phyloP scores from a whole-genome alignment of 257 asterid genomes.

The Pogostemon cablin region DNA sequence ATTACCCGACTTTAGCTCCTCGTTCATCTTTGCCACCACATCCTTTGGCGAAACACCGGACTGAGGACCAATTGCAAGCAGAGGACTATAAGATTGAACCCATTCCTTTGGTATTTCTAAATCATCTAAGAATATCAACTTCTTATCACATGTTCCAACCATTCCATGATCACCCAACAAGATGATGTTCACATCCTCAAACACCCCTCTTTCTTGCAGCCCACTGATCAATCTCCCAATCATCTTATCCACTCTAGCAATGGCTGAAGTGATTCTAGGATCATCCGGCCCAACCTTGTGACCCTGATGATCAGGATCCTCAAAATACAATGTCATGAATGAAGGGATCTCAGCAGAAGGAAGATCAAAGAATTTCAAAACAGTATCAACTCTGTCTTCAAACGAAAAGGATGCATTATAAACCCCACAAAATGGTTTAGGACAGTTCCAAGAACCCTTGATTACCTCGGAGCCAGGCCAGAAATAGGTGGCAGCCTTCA shows the following conservation, averaged over 20 bases:
- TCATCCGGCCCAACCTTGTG: conserved; percentile 76
- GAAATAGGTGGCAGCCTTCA: conserved; percentile 66
- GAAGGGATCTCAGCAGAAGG: conserved; percentile 58
- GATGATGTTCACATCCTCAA: conserved; percentile 63
- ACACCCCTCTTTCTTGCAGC: conserved; percentile 61
- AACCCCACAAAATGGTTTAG: conserved; percentile 42
- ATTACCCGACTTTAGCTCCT: conserved; percentile 56
- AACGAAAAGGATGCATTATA: conserved; percentile 62
- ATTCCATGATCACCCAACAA: conserved; percentile 85
- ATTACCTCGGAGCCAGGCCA: conserved; percentile 86
- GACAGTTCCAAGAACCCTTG: conserved; percentile 72
- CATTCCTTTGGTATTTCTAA: conserved; percentile 57
- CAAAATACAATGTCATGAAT: conserved; percentile 67
- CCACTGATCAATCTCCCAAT: conserved; percentile 68
- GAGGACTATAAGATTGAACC: conserved; percentile 61
- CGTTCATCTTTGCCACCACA: conserved; percentile 59
- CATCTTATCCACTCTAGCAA: conserved; percentile 57
- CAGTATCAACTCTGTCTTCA: conserved; percentile 66
- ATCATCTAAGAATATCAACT: conserved; percentile 65
- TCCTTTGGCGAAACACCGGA: conserved; percentile 42
- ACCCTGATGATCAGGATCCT: conserved; percentile 83
- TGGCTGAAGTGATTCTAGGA: conserved; percentile 57
- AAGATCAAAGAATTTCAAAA: conserved; percentile 66
- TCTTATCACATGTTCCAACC: conserved; percentile 76
- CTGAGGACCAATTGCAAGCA: conserved; percentile 75